Percentiles rank a stretch among this genome's conserved stretches.
These are phyloP conservation scores for Amanita fuliginea DNA, from an alignment of 768 basidiomycete genomes.

Conservation along the genomic window DNA sequence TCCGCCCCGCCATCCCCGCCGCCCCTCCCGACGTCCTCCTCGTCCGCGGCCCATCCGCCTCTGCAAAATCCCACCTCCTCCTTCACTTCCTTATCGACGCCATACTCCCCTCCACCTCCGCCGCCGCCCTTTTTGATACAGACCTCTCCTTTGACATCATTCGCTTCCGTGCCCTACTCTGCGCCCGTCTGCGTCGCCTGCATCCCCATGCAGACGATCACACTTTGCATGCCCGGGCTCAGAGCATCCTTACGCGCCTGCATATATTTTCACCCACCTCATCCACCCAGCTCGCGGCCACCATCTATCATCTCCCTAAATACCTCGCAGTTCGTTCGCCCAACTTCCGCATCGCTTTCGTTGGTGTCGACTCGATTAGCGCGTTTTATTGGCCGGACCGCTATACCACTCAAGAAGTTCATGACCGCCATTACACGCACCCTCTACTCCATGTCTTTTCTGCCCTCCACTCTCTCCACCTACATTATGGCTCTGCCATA, in stretches of 20 bases:
- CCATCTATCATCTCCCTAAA: conserved; percentile 44
- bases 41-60: conserved; percentile 62
- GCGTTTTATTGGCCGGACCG: conserved; percentile 74
- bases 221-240: conserved; percentile 17
- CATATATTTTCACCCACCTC: conserved; percentile 65
- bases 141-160: conserved; percentile 52
- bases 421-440: conserved; percentile 7
- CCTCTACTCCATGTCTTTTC: conserved; percentile 35
- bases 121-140: conserved; percentile 60
- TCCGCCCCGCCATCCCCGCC: conserved; percentile 5
- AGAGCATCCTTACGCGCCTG: conserved; percentile 36
- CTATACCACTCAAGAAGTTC: conserved; percentile 46
- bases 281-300: conserved; percentile 56
- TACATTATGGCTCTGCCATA: conserved; percentile 37
- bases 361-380: conserved; percentile 70
- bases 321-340: conserved; percentile 40
- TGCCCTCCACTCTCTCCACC: conserved; percentile 37
- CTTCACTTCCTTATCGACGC: conserved; percentile 49
- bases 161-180: conserved; percentile 43
- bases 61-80: conserved; percentile 74
- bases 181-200: conserved; percentile 29
- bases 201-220: conserved; percentile 10
- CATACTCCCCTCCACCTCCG: conserved; percentile 43
- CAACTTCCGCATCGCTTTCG: conserved; percentile 45
- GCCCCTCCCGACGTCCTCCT: conserved; percentile 45